Percentiles rank a stretch among this genome's conserved stretches.
Conservation (phyloP, 352 stramenopile genomes). For the Pythium pyrilobum region DNA sequence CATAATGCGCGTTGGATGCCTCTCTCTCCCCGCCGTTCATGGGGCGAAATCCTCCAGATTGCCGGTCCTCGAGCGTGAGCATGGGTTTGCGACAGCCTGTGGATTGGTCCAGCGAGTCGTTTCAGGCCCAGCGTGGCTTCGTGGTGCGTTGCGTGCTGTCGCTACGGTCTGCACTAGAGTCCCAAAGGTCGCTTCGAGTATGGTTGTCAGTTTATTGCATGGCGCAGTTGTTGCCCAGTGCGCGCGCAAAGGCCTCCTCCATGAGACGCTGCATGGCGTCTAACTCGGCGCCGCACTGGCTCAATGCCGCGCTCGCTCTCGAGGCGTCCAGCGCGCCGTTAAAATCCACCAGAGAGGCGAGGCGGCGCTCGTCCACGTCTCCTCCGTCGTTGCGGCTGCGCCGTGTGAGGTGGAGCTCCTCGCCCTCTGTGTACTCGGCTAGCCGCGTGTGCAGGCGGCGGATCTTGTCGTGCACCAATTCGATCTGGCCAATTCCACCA, state of each 20-base stretch:
- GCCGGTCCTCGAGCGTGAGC: too few species aligned
- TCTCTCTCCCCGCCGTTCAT: too few species aligned
- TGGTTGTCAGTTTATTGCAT: constrained; percentile 16
- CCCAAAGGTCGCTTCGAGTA: background rate
- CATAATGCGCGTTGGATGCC: too few species aligned
- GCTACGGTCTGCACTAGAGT: too few species aligned
- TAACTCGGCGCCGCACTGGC: constrained; percentile 9
- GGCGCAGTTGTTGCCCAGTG: constrained; percentile 22
- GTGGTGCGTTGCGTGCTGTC: too few species aligned
- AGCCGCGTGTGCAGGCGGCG: constrained; percentile 1
- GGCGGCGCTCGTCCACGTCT: background rate
- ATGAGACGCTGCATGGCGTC: constrained; percentile 21
- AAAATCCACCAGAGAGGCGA: background rate
- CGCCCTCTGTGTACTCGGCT: constrained; percentile 13
- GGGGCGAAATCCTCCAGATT: too few species aligned
- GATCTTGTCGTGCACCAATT: constrained; percentile 11
- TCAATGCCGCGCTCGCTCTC: constrained; percentile 3
- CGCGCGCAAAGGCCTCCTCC: constrained; percentile 18
- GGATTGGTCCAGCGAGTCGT: too few species aligned
- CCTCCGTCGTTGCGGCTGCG: background rate
- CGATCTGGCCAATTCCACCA: constrained; percentile 11
- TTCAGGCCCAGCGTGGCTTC: too few species aligned
- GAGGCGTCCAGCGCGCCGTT: background rate
- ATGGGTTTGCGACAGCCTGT: too few species aligned
- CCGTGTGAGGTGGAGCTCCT: background rate